These are phyloP conservation scores for Bipolaris cookei DNA, from an alignment of 2,329 filamentous ascomycete species.

Conservation along the genomic window DNA sequence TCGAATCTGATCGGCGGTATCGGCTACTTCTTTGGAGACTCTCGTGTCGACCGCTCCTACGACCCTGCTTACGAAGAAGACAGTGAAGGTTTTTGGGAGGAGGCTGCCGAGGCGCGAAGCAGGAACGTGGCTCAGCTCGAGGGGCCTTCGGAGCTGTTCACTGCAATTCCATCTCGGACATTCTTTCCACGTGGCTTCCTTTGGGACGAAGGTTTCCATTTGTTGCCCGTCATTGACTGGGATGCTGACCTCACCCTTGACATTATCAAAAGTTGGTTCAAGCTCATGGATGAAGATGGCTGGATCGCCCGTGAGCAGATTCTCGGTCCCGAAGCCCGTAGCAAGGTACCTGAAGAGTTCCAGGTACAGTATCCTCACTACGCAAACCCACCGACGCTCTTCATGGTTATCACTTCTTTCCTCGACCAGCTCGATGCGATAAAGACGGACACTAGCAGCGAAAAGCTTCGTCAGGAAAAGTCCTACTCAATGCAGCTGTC, in stretches of 20 bases:
- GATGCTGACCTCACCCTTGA: conserved; percentile 84
- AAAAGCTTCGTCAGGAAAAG: conserved; percentile 47
- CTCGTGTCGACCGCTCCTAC: conserved; percentile 87
- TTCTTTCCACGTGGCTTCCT: conserved; percentile 97
- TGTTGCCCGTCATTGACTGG: conserved; percentile 91
- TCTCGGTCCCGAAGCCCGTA: conserved; percentile 85
- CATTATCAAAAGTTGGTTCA: conserved; percentile 94
- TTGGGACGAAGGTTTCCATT: conserved; percentile 98
- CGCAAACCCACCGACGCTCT: conserved; percentile 93
- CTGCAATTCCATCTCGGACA: conserved; percentile 86
- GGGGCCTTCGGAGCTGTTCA: conserved; percentile 87
- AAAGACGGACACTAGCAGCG: conserved; percentile 39
- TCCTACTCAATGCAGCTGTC: conserved; percentile 69
- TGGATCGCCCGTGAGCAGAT: conserved; percentile 99
- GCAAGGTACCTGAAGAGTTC: conserved; percentile 92
- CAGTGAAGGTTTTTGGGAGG: conserved; percentile 94
- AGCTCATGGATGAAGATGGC: conserved; percentile 92
- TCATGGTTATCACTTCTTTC: conserved; percentile 84
- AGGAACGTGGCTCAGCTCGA: conserved; percentile 73
- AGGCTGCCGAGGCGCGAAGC: conserved; percentile 78
- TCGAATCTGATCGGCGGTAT: conserved; percentile 94
- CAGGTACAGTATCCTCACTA: conserved; percentile 97
- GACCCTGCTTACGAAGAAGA: conserved; percentile 95
- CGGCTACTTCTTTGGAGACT: conserved; percentile 91
- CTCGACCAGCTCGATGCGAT: conserved; percentile 73